phyloP scores from a whole-genome alignment of 768 basidiomycete species.

The Phylloporus rhodoxanthus region DNA sequence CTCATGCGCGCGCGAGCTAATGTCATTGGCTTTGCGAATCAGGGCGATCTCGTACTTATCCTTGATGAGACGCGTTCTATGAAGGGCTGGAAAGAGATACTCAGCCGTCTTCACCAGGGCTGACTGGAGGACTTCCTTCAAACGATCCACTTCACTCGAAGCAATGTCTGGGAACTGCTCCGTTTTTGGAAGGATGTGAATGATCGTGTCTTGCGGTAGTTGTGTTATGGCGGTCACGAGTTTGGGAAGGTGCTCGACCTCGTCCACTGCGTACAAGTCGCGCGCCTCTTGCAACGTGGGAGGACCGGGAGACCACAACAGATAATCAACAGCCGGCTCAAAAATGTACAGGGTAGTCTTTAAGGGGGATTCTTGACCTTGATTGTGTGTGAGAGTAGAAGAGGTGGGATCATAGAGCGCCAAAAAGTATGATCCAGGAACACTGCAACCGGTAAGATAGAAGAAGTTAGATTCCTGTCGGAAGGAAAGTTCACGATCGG shows the following conservation, averaged over 20 bases:
- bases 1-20: conserved; percentile 88
- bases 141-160: conserved; percentile 3
- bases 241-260: conserved; percentile 43
- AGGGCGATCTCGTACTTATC: conserved; percentile 63
- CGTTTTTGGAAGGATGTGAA: conserved; percentile 57
- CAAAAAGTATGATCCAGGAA: conserved; percentile 66
- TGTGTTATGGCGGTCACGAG: conserved; percentile 45
- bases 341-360: conserved; percentile 73
- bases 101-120: conserved; percentile 15
- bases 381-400: conserved; percentile 24
- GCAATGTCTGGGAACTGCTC: conserved; percentile 18
- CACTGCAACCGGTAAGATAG: conserved; percentile 76
- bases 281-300: conserved; percentile 57
- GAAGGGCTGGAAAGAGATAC: conserved; percentile 74
- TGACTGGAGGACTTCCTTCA: conserved; percentile 4
- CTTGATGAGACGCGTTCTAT: conserved; percentile 75
- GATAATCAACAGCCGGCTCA: conserved; percentile 59
- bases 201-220: conserved; percentile 45
- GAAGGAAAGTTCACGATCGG: conserved; percentile 75
- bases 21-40: conserved; percentile 76
- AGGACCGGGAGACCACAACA: conserved; percentile 89
- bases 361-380: conserved; percentile 31
- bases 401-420: conserved; percentile 45
- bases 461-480: conserved; percentile 82
- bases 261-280: conserved; percentile 53